A percentile compares a stretch with the other conserved stretches of the same genome.
Evolutionary conservation across 768 basidiomycete genomes (phyloP).

Genomic region (Tulasnella sp.): DNA sequence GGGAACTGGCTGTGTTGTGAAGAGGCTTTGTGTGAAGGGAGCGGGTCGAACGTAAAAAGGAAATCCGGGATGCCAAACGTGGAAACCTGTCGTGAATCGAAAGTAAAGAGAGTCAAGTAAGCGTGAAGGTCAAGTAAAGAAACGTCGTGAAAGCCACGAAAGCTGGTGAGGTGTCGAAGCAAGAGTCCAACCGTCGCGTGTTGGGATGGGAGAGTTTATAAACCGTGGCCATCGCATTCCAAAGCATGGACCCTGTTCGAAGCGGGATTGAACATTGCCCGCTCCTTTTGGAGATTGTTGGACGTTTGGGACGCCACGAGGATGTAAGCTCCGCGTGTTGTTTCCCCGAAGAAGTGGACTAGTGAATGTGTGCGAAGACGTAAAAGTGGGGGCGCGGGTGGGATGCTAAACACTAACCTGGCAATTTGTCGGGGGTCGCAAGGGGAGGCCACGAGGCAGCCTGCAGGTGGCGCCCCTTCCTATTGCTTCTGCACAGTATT

Average conservation of each 20-base stretch:
- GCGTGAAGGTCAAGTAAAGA: not conserved
- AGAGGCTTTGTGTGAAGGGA: not conserved
- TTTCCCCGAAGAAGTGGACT: not conserved
- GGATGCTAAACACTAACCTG: not conserved
- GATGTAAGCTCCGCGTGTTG: not conserved
- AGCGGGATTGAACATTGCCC: not conserved
- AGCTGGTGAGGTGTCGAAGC: not conserved
- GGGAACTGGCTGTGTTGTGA: not conserved
- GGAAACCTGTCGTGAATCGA: not conserved
- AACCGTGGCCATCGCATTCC: not conserved
- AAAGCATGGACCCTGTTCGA: conserved; percentile 1
- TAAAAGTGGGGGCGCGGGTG: not conserved
- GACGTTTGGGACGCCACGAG: not conserved
- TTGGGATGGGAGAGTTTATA: not conserved
- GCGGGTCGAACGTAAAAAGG: not conserved
- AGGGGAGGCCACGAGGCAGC: not conserved
- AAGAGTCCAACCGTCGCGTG: not conserved
- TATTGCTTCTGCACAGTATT: not conserved
- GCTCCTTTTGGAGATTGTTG: not conserved
- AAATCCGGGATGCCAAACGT: not conserved
- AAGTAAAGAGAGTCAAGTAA: not conserved
- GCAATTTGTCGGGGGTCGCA: not conserved
- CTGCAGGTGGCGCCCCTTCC: not conserved
- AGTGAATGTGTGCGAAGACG: not conserved
- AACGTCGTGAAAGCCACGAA: not conserved